Percentiles rank a stretch among this genome's conserved stretches.
Evolutionary conservation across 257 asterid species (phyloP).

Genomic region (Anisodus tanguticus): DNA sequence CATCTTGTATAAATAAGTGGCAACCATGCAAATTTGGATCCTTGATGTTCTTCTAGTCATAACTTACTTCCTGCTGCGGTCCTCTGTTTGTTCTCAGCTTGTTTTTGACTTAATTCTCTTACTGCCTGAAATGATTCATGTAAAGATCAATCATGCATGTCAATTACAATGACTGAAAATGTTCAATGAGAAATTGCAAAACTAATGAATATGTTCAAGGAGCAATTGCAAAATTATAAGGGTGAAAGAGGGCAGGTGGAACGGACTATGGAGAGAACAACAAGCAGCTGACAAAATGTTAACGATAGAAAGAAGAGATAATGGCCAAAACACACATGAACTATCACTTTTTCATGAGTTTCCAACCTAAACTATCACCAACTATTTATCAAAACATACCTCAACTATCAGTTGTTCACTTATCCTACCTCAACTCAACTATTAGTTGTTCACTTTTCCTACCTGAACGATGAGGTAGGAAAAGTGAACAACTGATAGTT

Average conservation of each 20-base stretch:
- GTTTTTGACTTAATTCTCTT: constrained; percentile 24
- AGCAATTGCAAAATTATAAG: background rate
- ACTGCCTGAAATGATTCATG: background rate
- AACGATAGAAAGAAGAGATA: too few relatives aligned
- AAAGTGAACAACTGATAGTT: too few relatives aligned
- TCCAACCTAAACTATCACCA: too few relatives aligned
- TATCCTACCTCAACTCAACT: too few relatives aligned
- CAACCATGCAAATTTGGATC: background rate
- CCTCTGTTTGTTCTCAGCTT: constrained; percentile 6
- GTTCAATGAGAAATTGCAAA: constrained; percentile 15
- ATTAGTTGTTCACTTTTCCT: too few relatives aligned
- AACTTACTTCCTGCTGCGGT: constrained; percentile 4
- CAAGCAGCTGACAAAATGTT: constrained; percentile 8
- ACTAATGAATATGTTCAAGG: too few relatives aligned
- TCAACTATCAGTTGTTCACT: too few relatives aligned
- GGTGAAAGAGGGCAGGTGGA: background rate
- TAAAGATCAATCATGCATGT: background rate
- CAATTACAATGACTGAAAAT: background rate
- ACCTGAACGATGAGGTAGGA: too few relatives aligned
- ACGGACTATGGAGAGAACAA: background rate
- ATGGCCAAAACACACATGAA: too few relatives aligned
- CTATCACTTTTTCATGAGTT: too few relatives aligned
- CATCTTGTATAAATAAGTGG: background rate
- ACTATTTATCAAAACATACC: too few relatives aligned
- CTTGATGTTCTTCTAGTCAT: constrained; percentile 4